Evolutionary conservation across 2,329 filamentous ascomycete species (phyloP).

Genomic region (Cercospora berteroae): DNA sequence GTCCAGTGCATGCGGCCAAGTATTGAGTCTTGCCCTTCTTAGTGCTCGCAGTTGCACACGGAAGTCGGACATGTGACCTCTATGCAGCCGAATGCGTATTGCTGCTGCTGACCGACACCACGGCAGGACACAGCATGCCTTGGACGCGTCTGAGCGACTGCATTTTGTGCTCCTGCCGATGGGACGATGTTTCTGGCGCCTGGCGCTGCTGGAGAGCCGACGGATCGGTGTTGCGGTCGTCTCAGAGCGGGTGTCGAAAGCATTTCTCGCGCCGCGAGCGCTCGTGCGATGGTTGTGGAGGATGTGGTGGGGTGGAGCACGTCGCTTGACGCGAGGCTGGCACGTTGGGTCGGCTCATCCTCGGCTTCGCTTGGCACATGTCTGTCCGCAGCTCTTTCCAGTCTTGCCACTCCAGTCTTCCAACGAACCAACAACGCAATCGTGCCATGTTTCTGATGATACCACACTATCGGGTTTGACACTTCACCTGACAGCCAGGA

Average conservation of each 20-base stretch:
- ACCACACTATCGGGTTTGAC: neutral
- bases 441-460: neutral
- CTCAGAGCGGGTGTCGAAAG: neutral
- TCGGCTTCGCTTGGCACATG: neutral
- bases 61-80: neutral
- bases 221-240: neutral
- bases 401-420: neutral
- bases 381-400: neutral
- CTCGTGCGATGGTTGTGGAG: neutral
- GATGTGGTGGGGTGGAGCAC: neutral
- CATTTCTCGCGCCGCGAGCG: neutral
- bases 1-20: constrained; percentile 3
- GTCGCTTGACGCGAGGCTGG: neutral
- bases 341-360: neutral
- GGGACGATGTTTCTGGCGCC: neutral
- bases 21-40: constrained; percentile 3
- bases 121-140: neutral
- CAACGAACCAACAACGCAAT: neutral
- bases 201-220: neutral
- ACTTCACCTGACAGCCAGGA: neutral
- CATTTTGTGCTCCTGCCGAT: neutral
- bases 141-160: neutral
- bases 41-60: neutral
- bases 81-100: neutral
- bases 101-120: neutral